Evolutionary conservation across 306 rosid species (phyloP), one percentile per base, ranked within the genome.

Genomic region (Pyrus betulifolia): DNA sequence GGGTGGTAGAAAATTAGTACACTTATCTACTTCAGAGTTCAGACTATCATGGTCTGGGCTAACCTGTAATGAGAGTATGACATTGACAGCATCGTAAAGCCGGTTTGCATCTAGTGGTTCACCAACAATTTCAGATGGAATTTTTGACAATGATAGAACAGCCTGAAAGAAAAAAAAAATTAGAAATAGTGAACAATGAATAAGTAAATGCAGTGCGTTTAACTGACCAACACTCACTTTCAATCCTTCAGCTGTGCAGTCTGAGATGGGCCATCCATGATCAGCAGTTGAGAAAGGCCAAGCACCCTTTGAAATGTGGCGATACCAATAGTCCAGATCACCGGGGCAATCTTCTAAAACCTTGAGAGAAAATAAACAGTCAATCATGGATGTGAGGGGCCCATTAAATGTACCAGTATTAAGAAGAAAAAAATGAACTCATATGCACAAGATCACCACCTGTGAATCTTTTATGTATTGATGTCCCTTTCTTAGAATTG

Each of bases 201-300:
- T 60, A 63, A 71, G 45, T 40, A 70, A 27, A 60, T 49, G 22
- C 31, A 78, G 17, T 67, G 74, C 57, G 6, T 75, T 76, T 21
- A 45, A 70, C 73, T 27, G 33, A 49, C 64, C 40, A 77, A 71
- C 63, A 79, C 78, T 78, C 78, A 87, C 97, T 83, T 90, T 86
- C 70, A 94, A 84, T 75, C 96, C 97, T 94, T 94, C 96, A 40
- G 98, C 88, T 2, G 98, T 91, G 87, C 96, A 90, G 83, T 93
- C 98, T 67, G 98, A 93, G 80, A 93, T 88, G 38, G 97, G 98
- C 98, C 98, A 93, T 83, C 98, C 98, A 68, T 93, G 98, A 84
- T 93, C 97, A 66, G 75, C 86, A 11, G 93, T 88, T 19, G 97
- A 91, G 81, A 91, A 94, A 55, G 98, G 92, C 98, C 98, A 94